phyloP scores from a whole-genome alignment of 2,329 filamentous ascomycete species.

The Fusarium scirpi region DNA sequence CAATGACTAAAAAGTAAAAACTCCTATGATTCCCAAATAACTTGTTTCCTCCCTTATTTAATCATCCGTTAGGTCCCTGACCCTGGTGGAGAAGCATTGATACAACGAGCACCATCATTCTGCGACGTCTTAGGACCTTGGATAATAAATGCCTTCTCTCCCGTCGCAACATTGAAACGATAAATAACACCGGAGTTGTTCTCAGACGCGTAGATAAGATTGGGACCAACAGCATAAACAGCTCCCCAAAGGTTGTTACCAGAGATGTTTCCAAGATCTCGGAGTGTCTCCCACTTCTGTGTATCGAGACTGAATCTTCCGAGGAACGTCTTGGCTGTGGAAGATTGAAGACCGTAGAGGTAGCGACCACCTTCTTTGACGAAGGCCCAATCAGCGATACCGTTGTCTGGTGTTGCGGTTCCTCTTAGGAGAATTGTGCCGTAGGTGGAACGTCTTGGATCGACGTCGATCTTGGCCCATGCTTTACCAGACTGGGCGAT shows the following conservation, averaged over 20 bases:
- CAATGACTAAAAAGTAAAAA: background rate
- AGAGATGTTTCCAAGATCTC: background rate
- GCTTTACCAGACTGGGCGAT: background rate
- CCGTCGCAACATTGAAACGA: conserved; percentile 13
- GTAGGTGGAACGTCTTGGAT: conserved; percentile 6
- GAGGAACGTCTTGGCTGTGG: background rate
- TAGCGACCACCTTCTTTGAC: conserved; percentile 1
- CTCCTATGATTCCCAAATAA: no score
- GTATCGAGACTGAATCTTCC: conserved; percentile 15
- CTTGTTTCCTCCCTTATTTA: no score
- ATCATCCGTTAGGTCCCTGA: background rate
- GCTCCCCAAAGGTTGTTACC: conserved; percentile 17
- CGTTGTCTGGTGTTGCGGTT: background rate
- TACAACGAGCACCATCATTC: conserved; percentile 24
- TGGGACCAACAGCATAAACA: conserved; percentile 7
- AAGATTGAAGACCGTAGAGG: conserved; percentile 6
- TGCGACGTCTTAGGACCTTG: conserved; percentile 14
- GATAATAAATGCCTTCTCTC: background rate
- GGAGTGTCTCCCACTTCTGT: background rate
- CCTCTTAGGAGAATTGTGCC: background rate
- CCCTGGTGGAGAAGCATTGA: conserved; percentile 19
- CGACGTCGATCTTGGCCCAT: conserved; percentile 18
- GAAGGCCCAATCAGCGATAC: conserved; percentile 6
- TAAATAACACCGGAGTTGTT: conserved; percentile 18
- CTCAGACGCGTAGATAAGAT: conserved; percentile 16